Conservation (phyloP, 2,329 filamentous ascomycete genomes). For the Drechslerella coelobrocha region DNA sequence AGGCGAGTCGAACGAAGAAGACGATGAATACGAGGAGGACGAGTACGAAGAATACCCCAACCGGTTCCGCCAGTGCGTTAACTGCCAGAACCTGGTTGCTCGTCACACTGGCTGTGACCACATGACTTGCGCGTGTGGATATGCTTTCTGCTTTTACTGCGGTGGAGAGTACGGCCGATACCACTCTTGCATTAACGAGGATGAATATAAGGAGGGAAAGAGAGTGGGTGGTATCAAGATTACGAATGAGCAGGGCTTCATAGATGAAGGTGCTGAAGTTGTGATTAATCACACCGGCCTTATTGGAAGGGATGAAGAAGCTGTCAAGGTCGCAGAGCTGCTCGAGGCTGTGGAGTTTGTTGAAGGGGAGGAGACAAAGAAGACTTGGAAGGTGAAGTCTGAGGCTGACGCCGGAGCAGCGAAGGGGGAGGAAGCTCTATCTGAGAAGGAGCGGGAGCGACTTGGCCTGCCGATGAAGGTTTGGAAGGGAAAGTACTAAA, state of each 20-base stretch:
- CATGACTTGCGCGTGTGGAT: conserved; percentile 45
- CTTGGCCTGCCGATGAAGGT: conserved; percentile 37
- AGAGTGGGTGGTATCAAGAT: conserved; percentile 44
- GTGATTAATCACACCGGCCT: conserved; percentile 17
- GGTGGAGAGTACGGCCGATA: conserved; percentile 42
- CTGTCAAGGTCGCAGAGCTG: conserved; percentile 20
- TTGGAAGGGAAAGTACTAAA: conserved; percentile 40
- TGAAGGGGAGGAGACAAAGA: conserved; percentile 25
- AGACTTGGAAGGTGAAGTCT: conserved; percentile 35
- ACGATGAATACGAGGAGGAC: conserved; percentile 15
- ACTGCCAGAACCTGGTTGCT: conserved; percentile 38
- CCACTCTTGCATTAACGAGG: conserved; percentile 34
- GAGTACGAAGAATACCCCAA: conserved; percentile 48
- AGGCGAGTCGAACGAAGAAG: neutral
- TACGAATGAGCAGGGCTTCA: conserved; percentile 39
- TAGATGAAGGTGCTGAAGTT: conserved; percentile 19
- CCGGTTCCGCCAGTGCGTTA: conserved; percentile 44
- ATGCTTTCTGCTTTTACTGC: conserved; percentile 45
- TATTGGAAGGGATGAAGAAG: conserved; percentile 20
- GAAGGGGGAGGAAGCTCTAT: conserved; percentile 1
- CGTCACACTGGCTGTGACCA: conserved; percentile 46
- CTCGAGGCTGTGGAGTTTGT: conserved; percentile 35
- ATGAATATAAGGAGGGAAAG: conserved; percentile 30
- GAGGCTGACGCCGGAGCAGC: conserved; percentile 2
- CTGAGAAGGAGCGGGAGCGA: conserved; percentile 20